Percentiles rank a stretch among this genome's conserved stretches.
Evolutionary conservation across 768 basidiomycete species (phyloP).

Genomic region (Lactarius sanguifluus): DNA sequence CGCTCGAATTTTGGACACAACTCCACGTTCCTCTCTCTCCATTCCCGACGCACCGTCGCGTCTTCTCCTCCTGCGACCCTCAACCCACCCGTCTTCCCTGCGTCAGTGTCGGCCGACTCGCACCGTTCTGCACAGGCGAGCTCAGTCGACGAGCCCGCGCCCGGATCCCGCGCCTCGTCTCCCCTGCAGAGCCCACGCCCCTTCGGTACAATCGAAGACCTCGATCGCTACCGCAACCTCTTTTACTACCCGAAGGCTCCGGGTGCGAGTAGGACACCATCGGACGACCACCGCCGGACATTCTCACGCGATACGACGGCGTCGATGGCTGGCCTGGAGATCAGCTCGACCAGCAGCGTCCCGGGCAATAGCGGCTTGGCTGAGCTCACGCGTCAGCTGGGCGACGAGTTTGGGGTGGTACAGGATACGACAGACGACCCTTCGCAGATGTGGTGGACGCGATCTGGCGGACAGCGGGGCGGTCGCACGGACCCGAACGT

Average conservation of each 20-base stretch:
- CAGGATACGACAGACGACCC: constrained; percentile 17
- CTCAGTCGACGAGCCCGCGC: constrained; percentile 22
- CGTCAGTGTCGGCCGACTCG: constrained; percentile 19
- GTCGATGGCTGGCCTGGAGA: constrained; percentile 33
- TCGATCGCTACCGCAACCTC: constrained; percentile 72
- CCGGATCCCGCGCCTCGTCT: constrained; percentile 38
- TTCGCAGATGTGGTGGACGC: constrained; percentile 31
- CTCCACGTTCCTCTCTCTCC: constrained; percentile 10
- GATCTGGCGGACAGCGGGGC: constrained; percentile 31
- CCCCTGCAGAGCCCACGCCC: constrained; percentile 50
- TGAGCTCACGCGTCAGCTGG: constrained; percentile 43
- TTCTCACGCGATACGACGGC: constrained; percentile 22
- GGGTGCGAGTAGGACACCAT: constrained; percentile 22
- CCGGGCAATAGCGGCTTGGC: constrained; percentile 35
- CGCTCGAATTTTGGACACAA: not conserved
- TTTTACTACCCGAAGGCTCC: constrained; percentile 55
- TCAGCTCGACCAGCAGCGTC: constrained; percentile 28
- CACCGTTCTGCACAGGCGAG: constrained; percentile 20
- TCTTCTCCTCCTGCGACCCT: constrained; percentile 34
- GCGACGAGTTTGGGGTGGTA: constrained; percentile 38
- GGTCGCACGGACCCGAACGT: constrained; percentile 27
- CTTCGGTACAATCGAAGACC: constrained; percentile 59
- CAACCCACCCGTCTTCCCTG: constrained; percentile 34
- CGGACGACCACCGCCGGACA: constrained; percentile 22
- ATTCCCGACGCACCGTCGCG: constrained; percentile 32